Percentiles rank a stretch among this genome's conserved stretches.
These are phyloP conservation scores for Hygrocybe coccinea DNA, from an alignment of 768 basidiomycete genomes.

Conservation along the genomic window DNA sequence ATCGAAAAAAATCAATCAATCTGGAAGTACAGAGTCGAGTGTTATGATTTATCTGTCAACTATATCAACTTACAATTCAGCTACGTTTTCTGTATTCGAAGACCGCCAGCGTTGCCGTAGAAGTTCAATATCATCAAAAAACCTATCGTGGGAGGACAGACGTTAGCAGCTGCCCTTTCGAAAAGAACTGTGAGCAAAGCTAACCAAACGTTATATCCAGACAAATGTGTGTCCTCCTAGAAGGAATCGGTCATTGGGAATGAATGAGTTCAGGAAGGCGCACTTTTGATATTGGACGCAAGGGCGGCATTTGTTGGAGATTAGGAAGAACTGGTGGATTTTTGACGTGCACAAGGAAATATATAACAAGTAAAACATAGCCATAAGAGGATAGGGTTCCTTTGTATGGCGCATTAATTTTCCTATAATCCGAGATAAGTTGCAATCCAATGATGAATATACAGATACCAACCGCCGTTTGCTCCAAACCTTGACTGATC, in stretches of 20 bases:
- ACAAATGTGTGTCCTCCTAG: slow-evolving; percentile 77
- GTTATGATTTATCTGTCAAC: not conserved
- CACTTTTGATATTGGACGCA: slow-evolving; percentile 80
- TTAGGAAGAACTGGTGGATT: slow-evolving; percentile 95
- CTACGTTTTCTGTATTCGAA: slow-evolving; percentile 87
- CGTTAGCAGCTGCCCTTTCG: not conserved
- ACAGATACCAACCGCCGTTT: slow-evolving; percentile 69
- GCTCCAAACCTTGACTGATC: slow-evolving; percentile 95
- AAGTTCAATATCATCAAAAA: slow-evolving; percentile 96
- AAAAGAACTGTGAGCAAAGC: slow-evolving; percentile 7
- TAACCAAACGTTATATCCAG: slow-evolving; percentile 78
- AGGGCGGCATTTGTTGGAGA: slow-evolving; percentile 88
- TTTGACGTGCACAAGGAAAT: slow-evolving; percentile 96
- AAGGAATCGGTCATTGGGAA: slow-evolving; percentile 7
- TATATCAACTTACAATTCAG: slow-evolving; percentile 69
- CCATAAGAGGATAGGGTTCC: slow-evolving; percentile 97
- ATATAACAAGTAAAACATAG: slow-evolving; percentile 95
- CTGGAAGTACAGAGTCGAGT: slow-evolving; percentile 37
- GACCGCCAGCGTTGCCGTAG: slow-evolving; percentile 90
- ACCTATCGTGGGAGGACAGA: slow-evolving; percentile 43
- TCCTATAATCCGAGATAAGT: slow-evolving; percentile 42
- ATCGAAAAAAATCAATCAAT: slow-evolving; percentile 96
- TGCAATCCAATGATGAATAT: not conserved
- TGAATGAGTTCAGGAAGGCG: slow-evolving; percentile 15
- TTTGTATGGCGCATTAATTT: slow-evolving; percentile 98